Base-by-base conservation (phyloP, 768 basidiomycete species). In the Galerina sulciceps region DNA sequence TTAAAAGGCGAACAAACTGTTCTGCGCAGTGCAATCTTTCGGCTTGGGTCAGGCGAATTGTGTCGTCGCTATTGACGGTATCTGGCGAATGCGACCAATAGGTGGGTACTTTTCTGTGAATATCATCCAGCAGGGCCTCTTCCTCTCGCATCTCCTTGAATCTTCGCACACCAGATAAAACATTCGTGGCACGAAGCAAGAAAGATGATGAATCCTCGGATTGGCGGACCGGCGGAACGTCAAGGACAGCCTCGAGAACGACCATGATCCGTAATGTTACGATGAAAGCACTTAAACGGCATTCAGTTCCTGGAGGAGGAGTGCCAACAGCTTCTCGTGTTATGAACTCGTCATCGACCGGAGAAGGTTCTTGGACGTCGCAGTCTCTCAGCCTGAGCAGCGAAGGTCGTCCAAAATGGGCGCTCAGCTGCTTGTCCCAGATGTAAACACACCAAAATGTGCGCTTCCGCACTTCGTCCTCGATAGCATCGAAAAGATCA, bases 371-470 rank as follows among this genome's bases (percentile, higher is more conserved):
- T 4, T 86, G 82, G n/a, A 95, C 90, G 68, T 97, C 94, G 73
- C 93, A 95, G 69, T 96, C 94, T 61, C 92, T 82, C 60, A 96
- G 74, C 45, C 94, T 84, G 64, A 97, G 81, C 80, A 95, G 84
- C 2, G 94, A 87, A 34, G 94, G 94, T 22, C 94, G 81, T 22
- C 95, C 94, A 70, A 96, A 96, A 72, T 93, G 90, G 57, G 91
- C 90, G 10, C 86, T 80, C 6, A 94, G 85, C 67, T 96, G 94
- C 75, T 97, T 96, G 75, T 97, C 95, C 95, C 95, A 96, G 49
- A 93, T 83, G 74, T 96, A 97, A 23, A 96, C 93, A 58, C 93
- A 93, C 94, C 94, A 97, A 73, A 97, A 97, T 0, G 95, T 96
- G 65, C 94, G 87, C 73, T 96, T 96, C 57, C 95, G 85, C 26